phyloP scores from a whole-genome alignment of 768 basidiomycete species.

The Mycena sanguinolenta region DNA sequence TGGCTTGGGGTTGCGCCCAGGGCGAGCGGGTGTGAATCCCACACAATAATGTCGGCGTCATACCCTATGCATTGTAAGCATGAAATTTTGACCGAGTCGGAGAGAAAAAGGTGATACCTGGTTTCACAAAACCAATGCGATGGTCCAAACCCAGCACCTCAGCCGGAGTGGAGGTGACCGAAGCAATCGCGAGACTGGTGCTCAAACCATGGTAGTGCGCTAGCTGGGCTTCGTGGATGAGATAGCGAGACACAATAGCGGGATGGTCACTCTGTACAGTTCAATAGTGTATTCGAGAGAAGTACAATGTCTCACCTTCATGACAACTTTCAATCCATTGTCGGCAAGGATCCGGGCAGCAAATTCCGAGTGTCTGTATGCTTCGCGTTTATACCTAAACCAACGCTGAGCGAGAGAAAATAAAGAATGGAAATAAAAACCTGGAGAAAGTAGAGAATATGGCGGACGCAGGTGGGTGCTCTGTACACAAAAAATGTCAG shows the following conservation, averaged over 20 bases:
- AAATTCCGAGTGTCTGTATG: conserved; percentile 84
- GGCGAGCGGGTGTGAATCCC: conserved; percentile 83
- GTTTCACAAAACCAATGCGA: conserved; percentile 77
- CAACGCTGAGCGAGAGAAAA: neutral
- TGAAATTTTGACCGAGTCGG: neutral
- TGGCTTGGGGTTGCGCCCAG: conserved; percentile 85
- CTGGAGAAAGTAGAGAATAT: conserved; percentile 73
- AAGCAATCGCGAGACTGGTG: conserved; percentile 72
- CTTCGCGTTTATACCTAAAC: conserved; percentile 78
- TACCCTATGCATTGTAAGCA: conserved; percentile 57
- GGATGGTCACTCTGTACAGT: conserved; percentile 69
- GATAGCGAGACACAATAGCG: conserved; percentile 74
- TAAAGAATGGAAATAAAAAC: conserved; percentile 3
- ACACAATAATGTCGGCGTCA: conserved; percentile 83
- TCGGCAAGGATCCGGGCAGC: conserved; percentile 80
- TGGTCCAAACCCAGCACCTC: conserved; percentile 79
- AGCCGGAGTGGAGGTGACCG: conserved; percentile 82
- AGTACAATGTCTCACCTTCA: conserved; percentile 65
- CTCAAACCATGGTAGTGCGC: conserved; percentile 81
- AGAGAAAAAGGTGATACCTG: conserved; percentile 51
- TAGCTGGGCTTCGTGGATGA: conserved; percentile 84
- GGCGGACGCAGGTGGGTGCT: conserved; percentile 77
- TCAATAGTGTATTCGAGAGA: neutral
- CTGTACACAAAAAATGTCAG: conserved; percentile 43
- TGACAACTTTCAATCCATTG: conserved; percentile 75